Base-by-base conservation (phyloP, 257 asterid species). In the Datura wrightii region DNA sequence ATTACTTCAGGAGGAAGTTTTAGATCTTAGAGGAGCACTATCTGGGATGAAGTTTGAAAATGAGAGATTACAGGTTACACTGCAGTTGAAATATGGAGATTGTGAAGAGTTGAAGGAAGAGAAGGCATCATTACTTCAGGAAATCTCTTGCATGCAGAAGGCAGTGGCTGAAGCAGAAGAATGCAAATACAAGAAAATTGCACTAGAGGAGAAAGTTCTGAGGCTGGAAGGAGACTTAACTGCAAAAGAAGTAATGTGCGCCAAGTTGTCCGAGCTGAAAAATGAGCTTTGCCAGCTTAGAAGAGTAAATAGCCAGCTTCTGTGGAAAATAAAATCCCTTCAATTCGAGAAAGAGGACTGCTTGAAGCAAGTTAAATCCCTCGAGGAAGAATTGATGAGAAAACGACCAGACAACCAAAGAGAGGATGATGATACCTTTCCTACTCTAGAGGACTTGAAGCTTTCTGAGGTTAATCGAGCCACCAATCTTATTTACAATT, bases 201-300 rank as follows among this genome's bases (percentile, higher is more conserved):
- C 86, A 39, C 42, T 91, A 60, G 91, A 91, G 85, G 92, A 89
- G 80, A 91, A 91, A 58, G 71, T 91, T 34, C 84, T 89, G 44
- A 74, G 92, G 88, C 86, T 91, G 8, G 92, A 89, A 79, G 91
- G 92, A 44, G 93, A 91, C 84, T 44, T 89, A 31, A 84, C 89
- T 5, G 92, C 90, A 52, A 89, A 85, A 79, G 93, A 91, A 36
- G 91, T 87, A 67, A 69, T 83, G 24, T 63, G 66, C 52, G 62
- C 83, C 36, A 79, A 80, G 34, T 86, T 84, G 31, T 83, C 88
- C 44, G 92, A 91, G 86, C 87, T 56, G 79, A 91, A 76, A 66
- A 89, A 88, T 53, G 92, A 91, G 86, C 82, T 87, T 34, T 80
- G 69, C 83, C 92, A 54, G 63, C 82, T 85, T 2, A 86, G 85